Evolutionary conservation across 768 basidiomycete genomes (phyloP).

Genomic region (Tremella mesenterica): DNA sequence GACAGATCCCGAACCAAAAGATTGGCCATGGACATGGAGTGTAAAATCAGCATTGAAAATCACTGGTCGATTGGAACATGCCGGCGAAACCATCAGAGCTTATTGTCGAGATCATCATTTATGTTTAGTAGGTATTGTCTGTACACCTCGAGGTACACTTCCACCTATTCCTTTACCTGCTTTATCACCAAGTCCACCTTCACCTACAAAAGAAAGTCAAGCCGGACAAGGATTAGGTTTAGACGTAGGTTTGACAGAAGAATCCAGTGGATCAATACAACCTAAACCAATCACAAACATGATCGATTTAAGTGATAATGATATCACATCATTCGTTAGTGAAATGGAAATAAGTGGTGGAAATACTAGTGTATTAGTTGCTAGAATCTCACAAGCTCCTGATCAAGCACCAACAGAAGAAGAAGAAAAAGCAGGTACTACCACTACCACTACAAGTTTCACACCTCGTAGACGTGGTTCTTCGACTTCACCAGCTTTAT

Average conservation of each 20-base stretch:
- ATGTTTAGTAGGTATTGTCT: slow-evolving; percentile 23
- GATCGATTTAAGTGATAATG: neutral
- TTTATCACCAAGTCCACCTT: neutral
- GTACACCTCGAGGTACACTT: slow-evolving; percentile 4
- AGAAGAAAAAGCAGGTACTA: neutral
- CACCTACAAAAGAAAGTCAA: neutral
- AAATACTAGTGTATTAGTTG: no score
- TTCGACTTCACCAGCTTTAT: neutral
- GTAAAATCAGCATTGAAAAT: neutral
- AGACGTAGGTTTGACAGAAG: neutral
- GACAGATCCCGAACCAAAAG: slow-evolving; percentile 16
- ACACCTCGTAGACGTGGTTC: neutral
- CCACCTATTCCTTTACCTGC: no score
- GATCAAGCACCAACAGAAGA: neutral
- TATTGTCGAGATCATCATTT: slow-evolving; percentile 28
- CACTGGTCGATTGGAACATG: slow-evolving; percentile 21
- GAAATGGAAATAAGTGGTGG: no score
- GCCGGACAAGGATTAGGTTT: neutral
- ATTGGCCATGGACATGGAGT: neutral
- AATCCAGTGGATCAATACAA: no score
- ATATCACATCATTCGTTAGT: no score
- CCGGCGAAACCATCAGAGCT: slow-evolving; percentile 30
- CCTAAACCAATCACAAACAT: neutral
- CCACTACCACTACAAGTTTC: neutral
- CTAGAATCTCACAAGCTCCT: no score